These are phyloP conservation scores for Lentinus polychrous DNA, from an alignment of 1,284 basidiomycete species.

Conservation along the genomic window DNA sequence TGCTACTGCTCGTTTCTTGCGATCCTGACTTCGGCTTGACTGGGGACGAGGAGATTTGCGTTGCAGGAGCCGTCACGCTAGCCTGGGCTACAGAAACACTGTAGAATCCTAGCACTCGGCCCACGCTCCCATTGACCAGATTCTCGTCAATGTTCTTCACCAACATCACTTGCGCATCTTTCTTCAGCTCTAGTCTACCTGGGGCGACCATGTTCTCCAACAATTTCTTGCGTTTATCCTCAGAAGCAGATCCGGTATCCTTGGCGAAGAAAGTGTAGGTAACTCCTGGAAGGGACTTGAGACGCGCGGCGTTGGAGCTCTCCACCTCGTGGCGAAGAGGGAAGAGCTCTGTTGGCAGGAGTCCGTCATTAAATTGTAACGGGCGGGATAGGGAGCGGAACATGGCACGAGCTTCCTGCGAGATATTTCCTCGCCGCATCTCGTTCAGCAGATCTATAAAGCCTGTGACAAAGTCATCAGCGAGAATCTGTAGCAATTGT, in stretches of 20 bases:
- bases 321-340: conserved; percentile 65
- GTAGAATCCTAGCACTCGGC: conserved; percentile 28
- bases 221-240: conserved; percentile 26
- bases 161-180: conserved; percentile 67
- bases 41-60: neutral
- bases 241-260: conserved; percentile 41
- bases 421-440: conserved; percentile 70
- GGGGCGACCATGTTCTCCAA: conserved; percentile 31
- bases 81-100: conserved; percentile 17
- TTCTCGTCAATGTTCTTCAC: conserved; percentile 52
- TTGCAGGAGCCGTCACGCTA: conserved; percentile 9
- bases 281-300: conserved; percentile 18
- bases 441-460: conserved; percentile 90
- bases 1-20: conserved; percentile 13
- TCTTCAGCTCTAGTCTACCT: conserved; percentile 30
- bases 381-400: conserved; percentile 42
- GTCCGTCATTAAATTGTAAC: conserved; percentile 32
- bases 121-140: conserved; percentile 32
- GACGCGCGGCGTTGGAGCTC: conserved; percentile 29
- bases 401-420: conserved; percentile 34
- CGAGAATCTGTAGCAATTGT: neutral
- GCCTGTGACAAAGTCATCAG: conserved; percentile 33
- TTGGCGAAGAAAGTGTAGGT: conserved; percentile 29
- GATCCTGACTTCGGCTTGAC: conserved; percentile 12
- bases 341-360: conserved; percentile 57